Base-by-base conservation (phyloP, 805 yeast genomes). In the Barnettozyma siamensis region DNA sequence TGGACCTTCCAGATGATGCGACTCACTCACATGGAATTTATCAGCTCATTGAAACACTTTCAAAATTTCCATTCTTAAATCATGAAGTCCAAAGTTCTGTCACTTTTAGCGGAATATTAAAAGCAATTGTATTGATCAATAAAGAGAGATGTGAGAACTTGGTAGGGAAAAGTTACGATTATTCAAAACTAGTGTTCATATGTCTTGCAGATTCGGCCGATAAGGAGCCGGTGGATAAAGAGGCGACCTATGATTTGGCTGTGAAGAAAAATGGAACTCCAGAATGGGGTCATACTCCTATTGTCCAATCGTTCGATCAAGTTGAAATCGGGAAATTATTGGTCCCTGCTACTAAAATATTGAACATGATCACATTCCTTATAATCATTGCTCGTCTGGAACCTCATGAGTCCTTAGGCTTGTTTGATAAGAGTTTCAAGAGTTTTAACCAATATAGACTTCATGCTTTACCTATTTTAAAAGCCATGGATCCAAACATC, bases 21-120 rank as follows among this genome's bases (percentile, higher is more conserved):
- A 54, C 58, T 4, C 57, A 67, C 1, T 53, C 64, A 1, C 56
- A 61, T 7, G 28, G 10, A 4, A 15, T 23, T 70, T 69, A 67
- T 51, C 58, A 63, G 6, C 57, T 73, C 5, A 55, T 76, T 13
- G 57, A 60, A 24, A 65, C 67, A 5, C 40, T 82, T 23, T 69
- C 77, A 1, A 62, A 63, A 21, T 74, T 72, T 49, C 86, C 86
- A 0, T 66, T 76, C 40, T 43, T 76, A 7, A 57, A 61, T 18
- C 65, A 64, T 10, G 30, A 15, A 15, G 47, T 55, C 24, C 54
- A 51, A 5, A 49, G 61, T n/a, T n/a, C n/a, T 3, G 54, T 75
- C 7, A 59, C 65, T 1, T 62, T 62, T 3, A 60, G 64, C 4
- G 72, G 70, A 4, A 42, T 76, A 33, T 43, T 70, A 12, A 72